Evolutionary conservation across 352 stramenopile species (phyloP).

Genomic region (Pythium dissotocum): DNA sequence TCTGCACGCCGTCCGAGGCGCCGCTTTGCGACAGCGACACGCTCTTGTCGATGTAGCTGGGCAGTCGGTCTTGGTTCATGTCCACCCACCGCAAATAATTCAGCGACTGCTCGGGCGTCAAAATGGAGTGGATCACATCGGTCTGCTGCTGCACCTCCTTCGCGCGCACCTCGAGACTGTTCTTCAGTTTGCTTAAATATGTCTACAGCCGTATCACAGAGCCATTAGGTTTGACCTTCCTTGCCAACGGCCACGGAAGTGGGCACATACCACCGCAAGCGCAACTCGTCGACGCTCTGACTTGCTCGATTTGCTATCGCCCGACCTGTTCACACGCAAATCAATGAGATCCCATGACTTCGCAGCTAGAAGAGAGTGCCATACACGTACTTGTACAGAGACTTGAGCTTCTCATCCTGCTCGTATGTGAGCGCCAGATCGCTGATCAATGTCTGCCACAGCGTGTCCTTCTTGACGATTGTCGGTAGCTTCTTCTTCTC

Average conservation of each 20-base stretch:
- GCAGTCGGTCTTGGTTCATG: slow-evolving; percentile 71
- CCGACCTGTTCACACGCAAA: slow-evolving; percentile 40
- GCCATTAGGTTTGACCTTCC: background rate
- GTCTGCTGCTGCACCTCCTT: slow-evolving; percentile 78
- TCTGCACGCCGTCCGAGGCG: slow-evolving; percentile 63
- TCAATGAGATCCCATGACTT: background rate
- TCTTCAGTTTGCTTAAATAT: slow-evolving; percentile 89
- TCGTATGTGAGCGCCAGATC: slow-evolving; percentile 87
- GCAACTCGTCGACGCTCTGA: slow-evolving; percentile 77
- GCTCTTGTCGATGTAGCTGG: slow-evolving; percentile 66
- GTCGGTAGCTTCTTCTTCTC: slow-evolving; percentile 71
- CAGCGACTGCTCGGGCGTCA: slow-evolving; percentile 83
- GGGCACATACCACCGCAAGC: slow-evolving; percentile 69
- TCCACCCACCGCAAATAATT: slow-evolving; percentile 85
- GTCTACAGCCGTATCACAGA: slow-evolving; percentile 37
- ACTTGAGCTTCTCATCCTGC: slow-evolving; percentile 89
- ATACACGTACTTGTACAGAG: slow-evolving; percentile 73
- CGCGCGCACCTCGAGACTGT: slow-evolving; percentile 78
- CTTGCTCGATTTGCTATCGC: slow-evolving; percentile 83
- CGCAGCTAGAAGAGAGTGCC: background rate
- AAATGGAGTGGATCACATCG: slow-evolving; percentile 81
- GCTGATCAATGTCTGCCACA: slow-evolving; percentile 77
- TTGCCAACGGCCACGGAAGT: background rate
- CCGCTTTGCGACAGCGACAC: slow-evolving; percentile 49
- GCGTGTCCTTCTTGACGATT: slow-evolving; percentile 79